Percentiles rank a stretch among this genome's conserved stretches.
Evolutionary conservation across 1,284 basidiomycete species (phyloP).

Genomic region (Xerocomus minutiporus): DNA sequence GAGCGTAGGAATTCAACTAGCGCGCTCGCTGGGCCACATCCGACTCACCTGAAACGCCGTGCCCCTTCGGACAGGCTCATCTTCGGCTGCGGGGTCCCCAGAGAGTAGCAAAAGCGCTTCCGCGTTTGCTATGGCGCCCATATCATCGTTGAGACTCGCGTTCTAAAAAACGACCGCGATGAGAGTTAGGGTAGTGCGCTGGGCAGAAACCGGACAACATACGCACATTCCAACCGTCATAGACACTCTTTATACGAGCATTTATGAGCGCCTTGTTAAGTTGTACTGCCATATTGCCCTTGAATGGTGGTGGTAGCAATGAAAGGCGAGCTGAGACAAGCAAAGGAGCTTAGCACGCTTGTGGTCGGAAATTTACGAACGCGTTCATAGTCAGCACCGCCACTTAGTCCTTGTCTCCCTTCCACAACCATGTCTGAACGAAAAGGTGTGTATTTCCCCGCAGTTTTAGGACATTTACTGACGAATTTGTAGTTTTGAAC

Average conservation of each 20-base stretch:
- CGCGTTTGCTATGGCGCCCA: constrained; percentile 57
- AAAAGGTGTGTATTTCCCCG: constrained; percentile 52
- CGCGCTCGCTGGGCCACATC: neutral
- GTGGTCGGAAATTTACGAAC: constrained; percentile 30
- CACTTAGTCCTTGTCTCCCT: constrained; percentile 5
- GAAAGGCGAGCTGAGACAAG: constrained; percentile 5
- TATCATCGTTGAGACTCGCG: constrained; percentile 66
- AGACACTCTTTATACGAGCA: constrained; percentile 62
- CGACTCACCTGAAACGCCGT: constrained; percentile 78
- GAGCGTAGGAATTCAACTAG: constrained; percentile 19
- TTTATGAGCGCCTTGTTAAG: constrained; percentile 60
- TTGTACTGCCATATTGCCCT: constrained; percentile 42
- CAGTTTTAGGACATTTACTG: constrained; percentile 2
- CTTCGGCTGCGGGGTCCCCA: constrained; percentile 81
- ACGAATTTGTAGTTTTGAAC: constrained; percentile 63
- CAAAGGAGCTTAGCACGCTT: constrained; percentile 20
- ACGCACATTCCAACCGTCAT: constrained; percentile 74
- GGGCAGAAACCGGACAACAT: neutral
- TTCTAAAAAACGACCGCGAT: constrained; percentile 35
- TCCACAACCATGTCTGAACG: constrained; percentile 75
- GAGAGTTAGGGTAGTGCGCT: constrained; percentile 8
- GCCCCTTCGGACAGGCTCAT: constrained; percentile 82
- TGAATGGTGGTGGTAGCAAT: neutral
- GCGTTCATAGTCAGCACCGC: constrained; percentile 32
- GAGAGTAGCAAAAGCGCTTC: constrained; percentile 75